These are phyloP conservation scores for Prunus persica DNA, from an alignment of 306 rosid species.

Conservation along the genomic window Prunus_persica_NCBIv2 NC_034012.1:10927501-10928000, in stretches of 20 bases:
- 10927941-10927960: slow-evolving; percentile 27
- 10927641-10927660: background rate
- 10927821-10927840: background rate
- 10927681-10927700: background rate
- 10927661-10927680: background rate
- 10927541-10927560: background rate
- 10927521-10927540: background rate
- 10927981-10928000: slow-evolving; percentile 16
- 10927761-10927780: background rate
- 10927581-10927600: background rate
- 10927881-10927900: slow-evolving; percentile 46
- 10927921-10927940: slow-evolving; percentile 35
- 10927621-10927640: background rate
- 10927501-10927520: background rate
- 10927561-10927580: background rate
- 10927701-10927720: background rate
- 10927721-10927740: background rate
- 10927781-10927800: background rate
- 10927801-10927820: too few relatives aligned
- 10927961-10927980: slow-evolving; percentile 15
- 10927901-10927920: slow-evolving; percentile 40
- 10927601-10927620: background rate
- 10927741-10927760: background rate
- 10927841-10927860: background rate
- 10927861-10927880: background rate